These are phyloP conservation scores for Lichtheimia ornata DNA, from an alignment of 371 early-diverging fungal species.

Conservation along the genomic window DNA sequence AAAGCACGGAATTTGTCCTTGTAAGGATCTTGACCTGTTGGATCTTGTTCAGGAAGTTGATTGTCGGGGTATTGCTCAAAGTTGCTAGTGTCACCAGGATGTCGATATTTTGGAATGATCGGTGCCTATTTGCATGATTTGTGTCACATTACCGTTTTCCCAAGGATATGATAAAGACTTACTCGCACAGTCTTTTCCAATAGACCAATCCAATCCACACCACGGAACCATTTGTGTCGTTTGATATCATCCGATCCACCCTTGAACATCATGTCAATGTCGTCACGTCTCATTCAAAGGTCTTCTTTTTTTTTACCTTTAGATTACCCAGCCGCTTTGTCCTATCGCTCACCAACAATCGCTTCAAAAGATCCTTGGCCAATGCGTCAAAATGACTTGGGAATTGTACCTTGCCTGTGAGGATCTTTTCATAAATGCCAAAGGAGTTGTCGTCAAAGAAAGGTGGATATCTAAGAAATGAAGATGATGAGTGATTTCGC, in stretches of 20 bases:
- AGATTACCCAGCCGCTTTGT: constrained; percentile 77
- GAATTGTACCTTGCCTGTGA: constrained; percentile 71
- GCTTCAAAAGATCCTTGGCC: constrained; percentile 78
- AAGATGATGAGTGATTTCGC: neutral
- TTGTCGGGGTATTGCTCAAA: constrained; percentile 67
- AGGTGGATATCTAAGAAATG: constrained; percentile 67
- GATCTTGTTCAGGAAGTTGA: too few species aligned
- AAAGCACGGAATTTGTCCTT: constrained; percentile 41
- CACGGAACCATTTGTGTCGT: constrained; percentile 86
- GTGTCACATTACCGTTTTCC: constrained; percentile 7
- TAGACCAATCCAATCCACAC: constrained; percentile 81
- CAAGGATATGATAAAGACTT: constrained; percentile 37
- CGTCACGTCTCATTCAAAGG: neutral
- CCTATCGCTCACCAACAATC: constrained; percentile 72
- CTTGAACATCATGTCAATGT: constrained; percentile 1
- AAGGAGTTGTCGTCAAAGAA: constrained; percentile 96
- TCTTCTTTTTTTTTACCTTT: constrained; percentile 12
- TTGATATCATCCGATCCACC: constrained; percentile 65
- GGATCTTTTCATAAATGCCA: constrained; percentile 85
- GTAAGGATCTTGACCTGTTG: constrained; percentile 33
- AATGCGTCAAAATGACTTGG: constrained; percentile 74
- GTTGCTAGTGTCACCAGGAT: constrained; percentile 59
- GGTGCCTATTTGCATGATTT: constrained; percentile 36
- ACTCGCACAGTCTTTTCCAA: constrained; percentile 65
- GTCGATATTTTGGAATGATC: constrained; percentile 15